Base-by-base conservation (phyloP, 345 rosid genomes). In the Salix suchowensis region DNA sequence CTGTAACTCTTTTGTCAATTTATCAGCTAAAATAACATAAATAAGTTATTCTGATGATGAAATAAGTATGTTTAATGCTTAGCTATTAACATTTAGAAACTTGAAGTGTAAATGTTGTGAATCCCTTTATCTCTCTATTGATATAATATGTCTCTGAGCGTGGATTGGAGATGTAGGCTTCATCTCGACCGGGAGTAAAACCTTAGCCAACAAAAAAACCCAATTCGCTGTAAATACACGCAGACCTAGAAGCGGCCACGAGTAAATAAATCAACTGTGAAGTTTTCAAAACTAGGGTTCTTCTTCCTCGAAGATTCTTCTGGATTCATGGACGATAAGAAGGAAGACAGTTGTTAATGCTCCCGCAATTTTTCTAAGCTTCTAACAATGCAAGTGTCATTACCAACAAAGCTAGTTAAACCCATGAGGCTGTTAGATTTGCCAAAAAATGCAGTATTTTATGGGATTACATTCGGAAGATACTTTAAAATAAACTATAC, bases 401-500 rank as follows among this genome's bases (percentile, higher is more conserved):
- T 1, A 48, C 54, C 54, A 14, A 48, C 54, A 48, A 15, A 48
- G 54, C 54, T 48, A 48, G 54, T 48, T 48, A 16, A 52, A 18
- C 58, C 58, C 21, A 1, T n/a, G 73, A 71, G 54, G 46, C 71
- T 39, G 11, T 54, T 11, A 24, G 28, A 46, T 70, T 65, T 34
- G 37, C 37, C 37, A 34, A 34, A 34, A 34, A 34, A 34, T 34
- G 37, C 12, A 70, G 55, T 39, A 70, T 9, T 40, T 15, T 23
- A 52, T 6, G 50, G 28, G 9, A 40, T 39, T 10, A n/a, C 52
- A 32, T 28, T 9, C 42, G 42, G 60, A 71, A 39, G 28, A 36
- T 23, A 10, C 32, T 71, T 72, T 67, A 48, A 48, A 65, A 52
- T 78, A 68, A 78, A 68, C 69, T 37, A 54, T 34, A 18, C 46